Conservation (phyloP, 129 eudicot genomes). For the Chrysanthemum makinoi region DNA sequence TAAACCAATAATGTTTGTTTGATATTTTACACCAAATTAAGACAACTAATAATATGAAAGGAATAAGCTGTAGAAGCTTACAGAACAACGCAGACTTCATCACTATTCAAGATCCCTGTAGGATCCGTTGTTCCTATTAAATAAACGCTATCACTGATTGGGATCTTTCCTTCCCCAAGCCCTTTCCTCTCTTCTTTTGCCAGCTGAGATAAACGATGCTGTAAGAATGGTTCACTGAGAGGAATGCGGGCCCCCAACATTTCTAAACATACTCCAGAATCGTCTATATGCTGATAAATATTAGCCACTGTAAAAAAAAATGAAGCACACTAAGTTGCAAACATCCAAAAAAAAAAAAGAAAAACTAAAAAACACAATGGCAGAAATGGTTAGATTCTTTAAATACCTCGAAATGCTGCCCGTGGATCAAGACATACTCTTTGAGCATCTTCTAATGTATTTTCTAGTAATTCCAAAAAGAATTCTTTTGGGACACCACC, state of each 20-base stretch:
- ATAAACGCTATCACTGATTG: constrained; percentile 60
- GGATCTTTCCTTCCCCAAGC: constrained; percentile 62
- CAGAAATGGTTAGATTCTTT: neutral
- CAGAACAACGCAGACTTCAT: constrained; percentile 75
- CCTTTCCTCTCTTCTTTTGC: constrained; percentile 44
- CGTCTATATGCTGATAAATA: constrained; percentile 43
- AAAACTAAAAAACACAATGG: neutral
- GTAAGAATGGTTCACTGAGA: constrained; percentile 60
- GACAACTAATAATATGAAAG: neutral
- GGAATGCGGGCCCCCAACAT: constrained; percentile 62
- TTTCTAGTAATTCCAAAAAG: constrained; percentile 42
- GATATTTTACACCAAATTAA: neutral
- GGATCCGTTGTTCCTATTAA: constrained; percentile 90
- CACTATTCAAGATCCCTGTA: constrained; percentile 43
- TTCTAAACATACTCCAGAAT: constrained; percentile 36
- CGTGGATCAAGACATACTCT: constrained; percentile 36
- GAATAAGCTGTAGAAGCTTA: constrained; percentile 26
- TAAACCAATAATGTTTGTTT: neutral
- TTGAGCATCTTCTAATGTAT: constrained; percentile 46
- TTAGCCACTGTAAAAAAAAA: constrained; percentile 48
- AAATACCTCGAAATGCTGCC: constrained; percentile 68
- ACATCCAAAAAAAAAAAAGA: neutral
- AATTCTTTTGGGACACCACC: constrained; percentile 74
- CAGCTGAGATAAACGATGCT: constrained; percentile 41
- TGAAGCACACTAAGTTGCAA: constrained; percentile 12